Base-by-base conservation (phyloP, 2,329 filamentous ascomycete species). In the Colletotrichum kahawae region DNA sequence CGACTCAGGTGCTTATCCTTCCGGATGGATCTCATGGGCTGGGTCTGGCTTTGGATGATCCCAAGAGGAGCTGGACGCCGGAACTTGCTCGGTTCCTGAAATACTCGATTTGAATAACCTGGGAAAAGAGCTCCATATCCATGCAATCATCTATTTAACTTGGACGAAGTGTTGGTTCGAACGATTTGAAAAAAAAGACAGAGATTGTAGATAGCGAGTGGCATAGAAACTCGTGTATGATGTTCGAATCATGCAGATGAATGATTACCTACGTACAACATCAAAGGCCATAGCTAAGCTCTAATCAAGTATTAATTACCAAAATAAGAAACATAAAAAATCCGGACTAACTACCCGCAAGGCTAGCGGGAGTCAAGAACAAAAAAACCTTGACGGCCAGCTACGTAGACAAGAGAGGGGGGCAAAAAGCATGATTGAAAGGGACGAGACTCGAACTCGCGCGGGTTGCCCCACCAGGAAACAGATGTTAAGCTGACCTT, bases 21-120 rank as follows among this genome's bases (percentile, higher is more conserved):
- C 80, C 82, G 1, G 77, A 80, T 31, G 81, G 81, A 4, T 77
- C 77, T 10, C 81, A 82, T 36, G 82, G 81, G 5, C 27, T 81
- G 8, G 80, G 79, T 1, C 65, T 82, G 16, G 80, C 78, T 4
- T 62, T 81, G 1, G 79, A 76, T 6, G 78, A 82, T 18, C 75
- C 76, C 5, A 68, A 75, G 67, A 67, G 76, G 6, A 77, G 67
- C 54, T 82, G 81, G 81, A 81, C 78, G 14, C 70, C 70, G 3
- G 80, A 82, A 68, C 69, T 82, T 10, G 79, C 79, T 34, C 75
- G 80, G 27, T 82, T 80, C 78, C 67, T 82, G 63, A 70, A 77
- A 51, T 76, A 71, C 18, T 80, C 78, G 0, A 76, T 78, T 38
- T 78, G 21, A 64, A n/a, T 7, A 21, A 10, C 10, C n/a, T 21